Evolutionary conservation across 331 rosid genomes (phyloP), one percentile per base, ranked within the genome.

Genomic region (Telfairia occidentalis): DNA sequence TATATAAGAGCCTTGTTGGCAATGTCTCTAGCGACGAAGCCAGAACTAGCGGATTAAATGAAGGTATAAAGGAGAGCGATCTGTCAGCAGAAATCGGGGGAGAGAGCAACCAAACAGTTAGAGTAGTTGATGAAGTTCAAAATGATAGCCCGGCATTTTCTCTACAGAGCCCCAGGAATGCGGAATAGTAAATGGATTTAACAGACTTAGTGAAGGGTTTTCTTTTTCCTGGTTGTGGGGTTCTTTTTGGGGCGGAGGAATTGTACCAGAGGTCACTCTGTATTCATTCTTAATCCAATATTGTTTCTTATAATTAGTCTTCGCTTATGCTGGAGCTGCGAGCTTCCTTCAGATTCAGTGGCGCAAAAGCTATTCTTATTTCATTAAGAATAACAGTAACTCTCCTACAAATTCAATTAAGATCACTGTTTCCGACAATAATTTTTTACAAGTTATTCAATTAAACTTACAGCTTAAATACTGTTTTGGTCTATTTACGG

Each of bases 1-100:
- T 91, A 85, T 91, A 89, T 78, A 94, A 94, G 87, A 89, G 86
- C 86, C 75, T 94, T 73, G n/a, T 90, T 19, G 92, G 88, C 52
- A 87, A 88, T 49, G 89, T 63, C 75, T 69, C 91, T 46, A 71
- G 55, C 61, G 80, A 49, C 67, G 85, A 78, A 82, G 78, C 43
- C 30, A 19, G 78, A 46, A 29, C 82, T 61, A 67, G 63, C 71
- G 76, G 83, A 11, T 67, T 79, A 76, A 75, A 49, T 6, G 85
- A 38, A 70, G 83, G 77, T 19, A 55, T 11, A 5, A 76, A 85
- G 77, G 83, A 32, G 74, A 79, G 73, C 59, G 77, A 73, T 80
- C 29, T 74, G 73, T 80, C 89, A 12, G 67, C 61, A 10, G 85
- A 81, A 84, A 75, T 5, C 23, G 73, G 77, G 66, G 74, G 71